Conservation (phyloP, 2,329 filamentous ascomycete species). For the Paecilomyces sp. region DNA sequence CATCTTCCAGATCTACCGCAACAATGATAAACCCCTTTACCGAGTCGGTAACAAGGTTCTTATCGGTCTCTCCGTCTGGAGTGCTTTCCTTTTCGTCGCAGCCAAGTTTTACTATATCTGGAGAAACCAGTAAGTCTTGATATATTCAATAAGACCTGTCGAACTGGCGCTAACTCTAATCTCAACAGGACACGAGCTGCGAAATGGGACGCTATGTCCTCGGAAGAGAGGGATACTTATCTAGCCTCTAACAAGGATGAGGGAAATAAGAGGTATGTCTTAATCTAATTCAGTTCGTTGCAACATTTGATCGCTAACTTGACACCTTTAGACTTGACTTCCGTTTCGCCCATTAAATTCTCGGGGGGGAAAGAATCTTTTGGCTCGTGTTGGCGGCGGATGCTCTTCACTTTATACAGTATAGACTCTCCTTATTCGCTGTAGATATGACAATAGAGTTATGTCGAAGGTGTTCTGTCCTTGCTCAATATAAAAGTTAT, state of each 20-base stretch:
- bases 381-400: background rate
- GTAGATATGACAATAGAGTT: background rate
- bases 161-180: conserved; percentile 2
- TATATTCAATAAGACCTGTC: background rate
- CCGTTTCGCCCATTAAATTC: conserved; percentile 24
- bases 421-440: background rate
- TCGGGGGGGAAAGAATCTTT: background rate
- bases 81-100: conserved; percentile 43
- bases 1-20: conserved; percentile 45
- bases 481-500: background rate
- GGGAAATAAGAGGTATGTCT: conserved; percentile 37
- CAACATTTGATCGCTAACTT: background rate
- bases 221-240: conserved; percentile 30
- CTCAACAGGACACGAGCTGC: conserved; percentile 21
- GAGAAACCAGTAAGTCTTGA: conserved; percentile 29
- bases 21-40: conserved; percentile 51
- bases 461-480: background rate
- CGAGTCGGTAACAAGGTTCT: conserved; percentile 52
- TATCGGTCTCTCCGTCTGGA: conserved; percentile 45
- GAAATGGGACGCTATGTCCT: conserved; percentile 35
- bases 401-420: background rate
- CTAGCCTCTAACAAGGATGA: conserved; percentile 29
- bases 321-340: conserved; percentile 26
- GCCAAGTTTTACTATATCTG: conserved; percentile 34
- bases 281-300: background rate